Percentiles rank a stretch among this genome's conserved stretches.
phyloP scores from a whole-genome alignment of 495 filamentous ascomycete genomes.

The Xylaria nigripes region DNA sequence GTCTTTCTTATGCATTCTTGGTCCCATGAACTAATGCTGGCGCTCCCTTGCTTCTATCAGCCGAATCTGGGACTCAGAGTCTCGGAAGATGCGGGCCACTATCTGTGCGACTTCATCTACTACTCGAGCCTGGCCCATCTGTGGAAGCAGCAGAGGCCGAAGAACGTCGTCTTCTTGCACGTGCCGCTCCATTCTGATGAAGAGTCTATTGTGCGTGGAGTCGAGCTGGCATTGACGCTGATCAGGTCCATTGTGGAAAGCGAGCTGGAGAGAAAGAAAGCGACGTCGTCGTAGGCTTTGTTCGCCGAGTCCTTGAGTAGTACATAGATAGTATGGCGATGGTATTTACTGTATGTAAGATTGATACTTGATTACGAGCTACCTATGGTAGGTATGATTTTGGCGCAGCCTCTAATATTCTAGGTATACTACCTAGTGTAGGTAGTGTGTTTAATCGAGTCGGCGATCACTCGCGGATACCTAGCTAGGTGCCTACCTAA shows the following conservation, averaged over 20 bases:
- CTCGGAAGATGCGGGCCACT: conserved; percentile 71
- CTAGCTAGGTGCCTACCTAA: too few species aligned
- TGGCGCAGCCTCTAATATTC: too few species aligned
- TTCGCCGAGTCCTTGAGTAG: too few species aligned
- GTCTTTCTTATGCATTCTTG: not conserved
- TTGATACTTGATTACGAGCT: too few species aligned
- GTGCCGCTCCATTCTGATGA: conserved; percentile 56
- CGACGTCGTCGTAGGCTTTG: not conserved
- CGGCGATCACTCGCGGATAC: too few species aligned
- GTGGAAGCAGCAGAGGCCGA: conserved; percentile 39
- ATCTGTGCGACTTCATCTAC: conserved; percentile 82
- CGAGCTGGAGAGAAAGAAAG: conserved; percentile 20
- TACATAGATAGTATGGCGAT: too few species aligned
- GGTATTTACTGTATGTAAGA: too few species aligned
- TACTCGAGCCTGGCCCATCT: conserved; percentile 61
- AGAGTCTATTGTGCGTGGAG: conserved; percentile 50
- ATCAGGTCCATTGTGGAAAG: conserved; percentile 56
- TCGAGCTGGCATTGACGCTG: conserved; percentile 56
- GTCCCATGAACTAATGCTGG: not conserved
- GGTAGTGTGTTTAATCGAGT: too few species aligned
- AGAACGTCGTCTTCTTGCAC: conserved; percentile 68
- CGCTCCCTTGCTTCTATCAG: conserved; percentile 2
- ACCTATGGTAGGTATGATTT: too few species aligned
- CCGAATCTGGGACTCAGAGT: conserved; percentile 49
- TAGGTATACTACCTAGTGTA: too few species aligned